Evolutionary conservation across 208 protist species (phyloP).

Genomic region (Leishmania aethiopica): DNA sequence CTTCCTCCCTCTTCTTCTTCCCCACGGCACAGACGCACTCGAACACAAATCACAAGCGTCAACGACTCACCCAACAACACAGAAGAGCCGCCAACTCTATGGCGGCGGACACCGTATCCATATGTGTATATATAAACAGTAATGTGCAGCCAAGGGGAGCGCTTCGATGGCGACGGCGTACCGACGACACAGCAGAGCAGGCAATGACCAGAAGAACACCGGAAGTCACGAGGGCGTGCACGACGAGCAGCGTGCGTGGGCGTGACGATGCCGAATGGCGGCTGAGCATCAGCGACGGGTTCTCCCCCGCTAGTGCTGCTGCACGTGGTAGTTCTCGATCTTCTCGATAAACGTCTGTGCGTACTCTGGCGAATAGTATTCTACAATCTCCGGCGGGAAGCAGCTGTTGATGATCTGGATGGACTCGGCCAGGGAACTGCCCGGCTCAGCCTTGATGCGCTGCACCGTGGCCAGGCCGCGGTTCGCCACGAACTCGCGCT

Average conservation of each 20-base stretch:
- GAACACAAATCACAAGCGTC: neutral
- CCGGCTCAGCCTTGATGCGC: slow-evolving; percentile 94
- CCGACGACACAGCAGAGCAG: neutral
- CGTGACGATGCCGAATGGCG: neutral
- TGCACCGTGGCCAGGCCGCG: slow-evolving; percentile 95
- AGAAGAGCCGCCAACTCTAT: neutral
- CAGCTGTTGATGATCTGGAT: slow-evolving; percentile 98
- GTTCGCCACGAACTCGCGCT: slow-evolving; percentile 96
- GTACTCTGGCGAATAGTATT: slow-evolving; percentile 98
- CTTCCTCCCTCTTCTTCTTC: neutral
- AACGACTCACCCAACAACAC: neutral
- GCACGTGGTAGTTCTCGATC: slow-evolving; percentile 94
- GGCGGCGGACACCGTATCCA: neutral
- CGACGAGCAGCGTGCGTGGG: neutral
- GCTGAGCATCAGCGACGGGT: neutral
- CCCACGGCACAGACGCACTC: neutral
- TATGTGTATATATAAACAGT: slow-evolving; percentile 2
- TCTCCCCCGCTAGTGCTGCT: slow-evolving; percentile 55
- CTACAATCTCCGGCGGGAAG: slow-evolving; percentile 98
- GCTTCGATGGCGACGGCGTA: neutral
- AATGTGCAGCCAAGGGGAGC: neutral
- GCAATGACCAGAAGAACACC: neutral
- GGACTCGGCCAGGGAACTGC: slow-evolving; percentile 95
- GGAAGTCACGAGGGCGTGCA: neutral
- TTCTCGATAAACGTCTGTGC: slow-evolving; percentile 95